Base-by-base conservation (phyloP, 1,284 basidiomycete species). In the Takashimella koratensis region DNA sequence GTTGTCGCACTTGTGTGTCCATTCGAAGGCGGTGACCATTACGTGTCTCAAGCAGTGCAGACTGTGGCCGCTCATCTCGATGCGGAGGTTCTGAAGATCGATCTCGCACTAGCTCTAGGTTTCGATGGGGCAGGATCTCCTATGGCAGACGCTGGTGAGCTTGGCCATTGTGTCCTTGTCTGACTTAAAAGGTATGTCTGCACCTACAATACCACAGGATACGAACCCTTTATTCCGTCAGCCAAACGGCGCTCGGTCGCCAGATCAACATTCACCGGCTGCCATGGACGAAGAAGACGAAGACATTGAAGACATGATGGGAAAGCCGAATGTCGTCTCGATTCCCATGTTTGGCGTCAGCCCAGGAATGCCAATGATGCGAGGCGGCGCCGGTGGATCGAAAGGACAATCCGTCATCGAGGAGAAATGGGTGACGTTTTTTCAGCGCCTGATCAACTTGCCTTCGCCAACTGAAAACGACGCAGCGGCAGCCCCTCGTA, bases 1-100 rank as follows among this genome's bases (percentile, higher is more conserved):
- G 88, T 86, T 0, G 75, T 93, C 26, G 87, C 84, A 0, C 74
- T 93, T 4, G 90, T 88, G 66, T 89, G 86, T 60, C 90, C 90
- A 2, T 86, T 93, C 53, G 90, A 92, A 76, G 90, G 86, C n/a
- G 85, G 84, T 2, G 83, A 86, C 56, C 81, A 86, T 68, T 80
- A 92, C 41, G 80, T 92, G 25, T 84, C 88, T 64, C 82, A 84
- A 27, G 88, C 88, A 1, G 84, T 93, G 16, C 78, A 81, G 44
- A 86, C 88, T 65, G 76, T 92, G 57, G 88, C 88, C 2, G 80
- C 81, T 42, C 80, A 82, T 54, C 83, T 85, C 2, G 82, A 81
- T 25, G 83, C 89, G 16, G 90, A 93, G 59, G 85, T 93, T 4
- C 79, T 92, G 16, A 83, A 90, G 11, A 68, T 94, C 48, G 90